phyloP scores from a whole-genome alignment of 2,329 filamentous ascomycete genomes.

The Clarireedia paspali region DNA sequence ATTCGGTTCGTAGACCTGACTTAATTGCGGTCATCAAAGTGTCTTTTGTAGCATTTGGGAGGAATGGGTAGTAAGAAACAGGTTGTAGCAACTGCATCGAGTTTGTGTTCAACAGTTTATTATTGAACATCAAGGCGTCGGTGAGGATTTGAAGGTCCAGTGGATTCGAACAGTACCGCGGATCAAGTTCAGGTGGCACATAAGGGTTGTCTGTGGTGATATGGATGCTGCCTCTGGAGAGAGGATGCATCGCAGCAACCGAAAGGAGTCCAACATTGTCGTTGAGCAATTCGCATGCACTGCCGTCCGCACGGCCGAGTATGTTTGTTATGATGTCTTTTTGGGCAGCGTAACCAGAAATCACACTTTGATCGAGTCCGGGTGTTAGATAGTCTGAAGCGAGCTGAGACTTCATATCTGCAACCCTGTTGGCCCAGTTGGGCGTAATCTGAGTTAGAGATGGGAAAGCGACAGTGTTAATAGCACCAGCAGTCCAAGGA shows the following conservation, averaged over 20 bases:
- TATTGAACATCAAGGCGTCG: constrained; percentile 22
- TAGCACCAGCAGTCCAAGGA: constrained; percentile 19
- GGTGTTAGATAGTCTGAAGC: constrained; percentile 14
- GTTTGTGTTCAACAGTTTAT: constrained; percentile 17
- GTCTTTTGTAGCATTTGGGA: constrained; percentile 15
- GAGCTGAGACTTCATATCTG: constrained; percentile 15
- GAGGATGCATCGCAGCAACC: constrained; percentile 39
- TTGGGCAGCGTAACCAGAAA: constrained; percentile 20
- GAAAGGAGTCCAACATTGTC: constrained; percentile 21
- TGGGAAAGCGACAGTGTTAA: constrained; percentile 25
- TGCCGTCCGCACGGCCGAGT: constrained; percentile 15
- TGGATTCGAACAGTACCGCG: constrained; percentile 22
- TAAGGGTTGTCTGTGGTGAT: constrained; percentile 36
- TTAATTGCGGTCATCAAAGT: constrained; percentile 16
- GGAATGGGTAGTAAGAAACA: constrained; percentile 19
- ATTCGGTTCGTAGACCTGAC: constrained; percentile 19
- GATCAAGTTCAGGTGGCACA: constrained; percentile 40
- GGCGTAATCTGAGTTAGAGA: constrained; percentile 18
- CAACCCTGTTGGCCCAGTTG: constrained; percentile 17
- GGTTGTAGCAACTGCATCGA: constrained; percentile 18
- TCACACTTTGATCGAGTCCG: constrained; percentile 16
- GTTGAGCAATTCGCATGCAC: constrained; percentile 22
- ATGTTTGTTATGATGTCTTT: constrained; percentile 15
- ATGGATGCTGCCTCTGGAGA: constrained; percentile 51
- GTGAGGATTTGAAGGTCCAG: constrained; percentile 19